Evolutionary conservation across 2,329 filamentous ascomycete genomes (phyloP).

Genomic region (Exophiala sideris): DNA sequence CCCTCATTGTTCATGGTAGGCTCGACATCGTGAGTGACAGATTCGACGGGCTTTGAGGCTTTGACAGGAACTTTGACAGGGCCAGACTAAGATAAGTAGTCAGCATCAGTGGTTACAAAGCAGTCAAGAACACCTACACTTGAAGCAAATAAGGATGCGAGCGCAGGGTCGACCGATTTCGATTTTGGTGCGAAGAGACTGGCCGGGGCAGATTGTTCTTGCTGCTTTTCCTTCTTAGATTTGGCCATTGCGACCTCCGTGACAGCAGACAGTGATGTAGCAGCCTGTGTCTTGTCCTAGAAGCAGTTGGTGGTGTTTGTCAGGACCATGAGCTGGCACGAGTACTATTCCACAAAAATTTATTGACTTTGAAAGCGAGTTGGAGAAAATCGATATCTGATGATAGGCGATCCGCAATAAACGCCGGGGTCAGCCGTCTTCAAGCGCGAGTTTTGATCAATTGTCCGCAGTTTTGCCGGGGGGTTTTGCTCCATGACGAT

Average conservation of each 20-base stretch:
- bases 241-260: slow-evolving; percentile 9
- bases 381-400: no score
- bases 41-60: slow-evolving; percentile 31
- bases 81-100: slow-evolving; percentile 28
- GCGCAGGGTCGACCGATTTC: slow-evolving; percentile 61
- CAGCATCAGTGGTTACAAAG: not conserved
- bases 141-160: slow-evolving; percentile 67
- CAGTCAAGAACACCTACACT: slow-evolving; percentile 57
- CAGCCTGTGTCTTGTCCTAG: not conserved
- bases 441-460: not conserved
- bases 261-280: not conserved
- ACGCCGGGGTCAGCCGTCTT: slow-evolving; percentile 5
- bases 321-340: no score
- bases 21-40: slow-evolving; percentile 8
- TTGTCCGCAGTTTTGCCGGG: not conserved
- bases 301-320: no score
- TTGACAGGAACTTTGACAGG: slow-evolving; percentile 36
- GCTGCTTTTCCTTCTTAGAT: slow-evolving; percentile 7
- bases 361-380: not conserved
- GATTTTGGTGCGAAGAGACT: slow-evolving; percentile 11
- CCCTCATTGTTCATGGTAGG: not conserved
- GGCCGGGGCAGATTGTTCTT: not conserved
- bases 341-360: slow-evolving; percentile 9
- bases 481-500: slow-evolving; percentile 3
- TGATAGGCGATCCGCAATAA: slow-evolving; percentile 8